A percentile compares a stretch with the other conserved stretches of the same genome.
Evolutionary conservation across 2,329 filamentous ascomycete species (phyloP).

Genomic region (Penicillium glabrum): DNA sequence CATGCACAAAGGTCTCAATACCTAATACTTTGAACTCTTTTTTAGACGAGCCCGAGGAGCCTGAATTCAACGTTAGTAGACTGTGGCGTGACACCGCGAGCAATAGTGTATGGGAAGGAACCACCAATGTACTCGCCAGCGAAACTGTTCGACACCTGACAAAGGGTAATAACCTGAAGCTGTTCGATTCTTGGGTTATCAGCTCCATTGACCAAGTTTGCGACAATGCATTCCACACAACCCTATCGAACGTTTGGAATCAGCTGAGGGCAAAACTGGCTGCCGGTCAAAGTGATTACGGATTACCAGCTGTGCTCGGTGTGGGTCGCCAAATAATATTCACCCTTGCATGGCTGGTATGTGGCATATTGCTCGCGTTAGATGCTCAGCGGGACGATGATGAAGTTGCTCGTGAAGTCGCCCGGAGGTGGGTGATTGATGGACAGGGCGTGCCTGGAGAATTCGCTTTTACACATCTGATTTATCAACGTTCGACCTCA

Average conservation of each 20-base stretch:
- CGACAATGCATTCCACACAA: constrained; percentile 7
- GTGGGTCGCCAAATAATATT: constrained; percentile 33
- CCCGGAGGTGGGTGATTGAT: constrained; percentile 36
- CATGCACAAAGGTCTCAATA: not conserved
- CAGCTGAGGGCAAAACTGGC: constrained; percentile 2
- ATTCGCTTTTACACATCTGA: constrained; percentile 26
- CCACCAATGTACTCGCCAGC: constrained; percentile 65
- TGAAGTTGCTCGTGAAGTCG: constrained; percentile 33
- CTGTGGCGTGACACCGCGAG: constrained; percentile 60
- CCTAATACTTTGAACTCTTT: not conserved
- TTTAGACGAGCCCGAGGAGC: constrained; percentile 42
- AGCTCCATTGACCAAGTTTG: constrained; percentile 39
- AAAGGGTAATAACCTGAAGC: constrained; percentile 12
- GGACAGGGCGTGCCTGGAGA: constrained; percentile 29
- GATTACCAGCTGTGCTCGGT: constrained; percentile 19
- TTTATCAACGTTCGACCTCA: constrained; percentile 9
- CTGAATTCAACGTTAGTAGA: constrained; percentile 63
- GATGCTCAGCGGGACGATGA: constrained; percentile 39
- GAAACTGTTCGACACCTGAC: constrained; percentile 43
- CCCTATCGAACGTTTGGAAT: constrained; percentile 5
- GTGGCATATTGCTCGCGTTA: constrained; percentile 35
- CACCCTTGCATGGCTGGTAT: constrained; percentile 37
- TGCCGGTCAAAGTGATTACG: constrained; percentile 2
- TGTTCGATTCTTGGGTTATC: constrained; percentile 42
- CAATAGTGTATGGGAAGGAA: constrained; percentile 66